These are phyloP conservation scores for Gomphus bonarii DNA, from an alignment of 1,284 basidiomycete genomes.

Conservation along the genomic window DNA sequence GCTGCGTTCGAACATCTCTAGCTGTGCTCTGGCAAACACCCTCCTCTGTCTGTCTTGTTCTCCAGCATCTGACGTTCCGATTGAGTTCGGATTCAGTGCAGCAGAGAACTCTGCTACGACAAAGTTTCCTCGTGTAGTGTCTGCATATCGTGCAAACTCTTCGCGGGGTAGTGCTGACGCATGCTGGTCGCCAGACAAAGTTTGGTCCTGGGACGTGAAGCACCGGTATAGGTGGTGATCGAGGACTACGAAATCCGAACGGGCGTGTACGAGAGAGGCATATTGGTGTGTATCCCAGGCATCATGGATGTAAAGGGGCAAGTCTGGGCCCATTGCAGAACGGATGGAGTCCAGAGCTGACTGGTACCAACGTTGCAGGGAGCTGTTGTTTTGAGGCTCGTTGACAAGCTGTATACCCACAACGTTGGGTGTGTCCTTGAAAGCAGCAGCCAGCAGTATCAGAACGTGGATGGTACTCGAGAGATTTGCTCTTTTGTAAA, in stretches of 20 bases:
- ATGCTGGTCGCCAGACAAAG: conserved; percentile 49
- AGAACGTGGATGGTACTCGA: conserved; percentile 45
- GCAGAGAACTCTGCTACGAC: conserved; percentile 84
- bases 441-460: conserved; percentile 29
- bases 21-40: conserved; percentile 55
- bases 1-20: conserved; percentile 53
- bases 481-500: conserved; percentile 44
- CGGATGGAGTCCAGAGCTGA: conserved; percentile 49
- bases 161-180: conserved; percentile 31
- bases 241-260: conserved; percentile 44
- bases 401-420: conserved; percentile 80
- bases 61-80: conserved; percentile 35
- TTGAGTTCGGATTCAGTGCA: conserved; percentile 60
- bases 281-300: conserved; percentile 71
- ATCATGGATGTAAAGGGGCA: conserved; percentile 70
- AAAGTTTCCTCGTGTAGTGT: conserved; percentile 44
- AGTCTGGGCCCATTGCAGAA: conserved; percentile 32
- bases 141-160: conserved; percentile 32
- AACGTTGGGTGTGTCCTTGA: conserved; percentile 44
- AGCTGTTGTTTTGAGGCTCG: conserved; percentile 54
- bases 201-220: conserved; percentile 57
- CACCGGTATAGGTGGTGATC: conserved; percentile 87
- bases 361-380: conserved; percentile 57
- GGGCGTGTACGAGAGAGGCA: conserved; percentile 38
- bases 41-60: conserved; percentile 36